These are phyloP conservation scores for Phyllostachys edulis DNA, from an alignment of 176 grass and related monocot species.

Conservation along the genomic window DNA sequence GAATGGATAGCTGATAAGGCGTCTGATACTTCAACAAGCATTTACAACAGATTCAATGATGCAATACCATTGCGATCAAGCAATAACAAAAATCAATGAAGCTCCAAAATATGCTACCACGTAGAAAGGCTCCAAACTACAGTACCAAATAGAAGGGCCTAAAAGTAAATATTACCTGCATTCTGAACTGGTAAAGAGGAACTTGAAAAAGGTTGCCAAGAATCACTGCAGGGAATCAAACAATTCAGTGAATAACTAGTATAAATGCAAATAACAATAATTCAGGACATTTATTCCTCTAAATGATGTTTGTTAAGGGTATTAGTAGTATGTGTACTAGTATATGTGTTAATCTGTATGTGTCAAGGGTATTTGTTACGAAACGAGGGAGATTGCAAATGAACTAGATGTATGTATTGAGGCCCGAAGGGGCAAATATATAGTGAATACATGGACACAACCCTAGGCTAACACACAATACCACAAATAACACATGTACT, in stretches of 20 bases:
- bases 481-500: too few relatives aligned
- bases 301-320: neutral
- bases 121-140: neutral
- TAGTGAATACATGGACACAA: too few relatives aligned
- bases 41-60: conserved; percentile 4
- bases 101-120: neutral
- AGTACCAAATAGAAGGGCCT: neutral
- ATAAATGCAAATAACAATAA: neutral
- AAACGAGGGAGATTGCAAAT: too few relatives aligned
- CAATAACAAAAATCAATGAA: neutral
- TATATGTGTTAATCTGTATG: too few relatives aligned
- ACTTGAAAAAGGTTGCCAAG: conserved; percentile 68
- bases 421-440: too few relatives aligned
- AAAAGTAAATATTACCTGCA: conserved; percentile 47
- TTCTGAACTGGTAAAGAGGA: conserved; percentile 40
- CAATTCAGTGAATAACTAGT: conserved; percentile 27
- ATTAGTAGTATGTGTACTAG: too few relatives aligned
- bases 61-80: neutral
- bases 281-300: conserved; percentile 19
- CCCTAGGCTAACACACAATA: too few relatives aligned
- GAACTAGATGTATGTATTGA: too few relatives aligned
- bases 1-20: neutral
- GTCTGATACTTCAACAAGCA: neutral
- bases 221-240: conserved; percentile 48
- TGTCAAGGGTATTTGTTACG: too few relatives aligned